phyloP scores from a whole-genome alignment of 1,284 basidiomycete genomes.

The Fomitopsis schrenkii region DNA sequence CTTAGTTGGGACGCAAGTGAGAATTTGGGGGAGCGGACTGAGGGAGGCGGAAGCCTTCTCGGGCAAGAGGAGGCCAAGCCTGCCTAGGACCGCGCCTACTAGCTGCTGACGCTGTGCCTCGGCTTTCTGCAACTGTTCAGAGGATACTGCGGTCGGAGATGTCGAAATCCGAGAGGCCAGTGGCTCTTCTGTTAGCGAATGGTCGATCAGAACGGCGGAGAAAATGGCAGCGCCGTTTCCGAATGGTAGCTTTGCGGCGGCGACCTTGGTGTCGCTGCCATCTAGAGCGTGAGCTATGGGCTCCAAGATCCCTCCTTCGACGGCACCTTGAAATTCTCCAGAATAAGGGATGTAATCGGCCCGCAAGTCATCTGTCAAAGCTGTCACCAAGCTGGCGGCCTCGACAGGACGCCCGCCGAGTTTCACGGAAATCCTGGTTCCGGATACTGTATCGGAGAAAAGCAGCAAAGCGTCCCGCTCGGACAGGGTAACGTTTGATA shows the following conservation, averaged over 20 bases:
- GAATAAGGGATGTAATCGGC: slow-evolving; percentile 11
- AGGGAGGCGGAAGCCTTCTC: slow-evolving; percentile 14
- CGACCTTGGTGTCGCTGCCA: slow-evolving; percentile 30
- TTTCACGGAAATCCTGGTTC: slow-evolving; percentile 9
- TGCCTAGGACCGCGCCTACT: slow-evolving; percentile 39
- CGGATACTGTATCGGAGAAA: slow-evolving; percentile 13
- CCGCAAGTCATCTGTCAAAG: slow-evolving; percentile 19
- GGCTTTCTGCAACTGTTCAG: slow-evolving; percentile 30
- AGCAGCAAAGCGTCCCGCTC: slow-evolving; percentile 8
- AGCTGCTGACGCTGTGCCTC: slow-evolving; percentile 35
- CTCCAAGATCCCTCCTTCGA: slow-evolving; percentile 18
- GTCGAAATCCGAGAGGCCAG: slow-evolving; percentile 33
- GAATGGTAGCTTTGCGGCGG: slow-evolving; percentile 47
- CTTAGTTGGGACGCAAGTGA: slow-evolving; percentile 37
- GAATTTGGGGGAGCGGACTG: slow-evolving; percentile 50
- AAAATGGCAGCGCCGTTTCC: slow-evolving; percentile 56
- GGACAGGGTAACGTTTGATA: slow-evolving; percentile 5
- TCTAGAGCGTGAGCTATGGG: slow-evolving; percentile 33
- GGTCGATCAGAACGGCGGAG: slow-evolving; percentile 65
- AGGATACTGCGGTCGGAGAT: slow-evolving; percentile 22
- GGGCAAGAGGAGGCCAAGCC: slow-evolving; percentile 46
- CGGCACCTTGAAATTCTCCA: slow-evolving; percentile 16
- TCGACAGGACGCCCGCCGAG: slow-evolving; percentile 6
- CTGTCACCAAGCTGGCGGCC: neutral
- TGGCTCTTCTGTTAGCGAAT: slow-evolving; percentile 43